Percentiles rank a stretch among this genome's conserved stretches.
These are phyloP conservation scores for Dryadomyces sulphureus DNA, from an alignment of 2,329 filamentous ascomycete species.

Conservation along the genomic window DNA sequence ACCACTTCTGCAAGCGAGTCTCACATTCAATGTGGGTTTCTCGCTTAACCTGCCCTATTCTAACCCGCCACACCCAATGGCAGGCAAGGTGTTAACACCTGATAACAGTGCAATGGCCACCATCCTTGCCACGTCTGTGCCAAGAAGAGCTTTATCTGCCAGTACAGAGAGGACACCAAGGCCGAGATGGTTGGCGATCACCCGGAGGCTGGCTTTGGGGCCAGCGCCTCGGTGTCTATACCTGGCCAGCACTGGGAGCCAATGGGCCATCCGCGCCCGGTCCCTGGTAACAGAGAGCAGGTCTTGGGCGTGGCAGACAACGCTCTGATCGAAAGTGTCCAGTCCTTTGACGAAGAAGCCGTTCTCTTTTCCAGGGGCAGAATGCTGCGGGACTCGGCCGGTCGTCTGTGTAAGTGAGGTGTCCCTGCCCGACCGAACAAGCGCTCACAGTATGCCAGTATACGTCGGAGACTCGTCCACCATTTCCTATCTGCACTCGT, in stretches of 20 bases:
- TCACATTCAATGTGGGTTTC: neutral
- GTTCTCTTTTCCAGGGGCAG: constrained; percentile 37
- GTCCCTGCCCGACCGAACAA: neutral
- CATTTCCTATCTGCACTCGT: constrained; percentile 43
- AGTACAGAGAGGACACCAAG: constrained; percentile 21
- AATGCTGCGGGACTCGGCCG: constrained; percentile 45
- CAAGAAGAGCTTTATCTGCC: constrained; percentile 32
- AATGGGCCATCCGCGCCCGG: neutral
- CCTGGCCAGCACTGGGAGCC: too few species aligned
- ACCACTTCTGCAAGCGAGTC: neutral
- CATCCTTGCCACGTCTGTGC: constrained; percentile 43
- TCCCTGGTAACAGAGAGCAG: too few species aligned
- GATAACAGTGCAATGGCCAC: constrained; percentile 39
- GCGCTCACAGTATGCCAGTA: constrained; percentile 20
- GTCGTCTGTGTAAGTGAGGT: constrained; percentile 33
- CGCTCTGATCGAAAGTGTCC: too few species aligned
- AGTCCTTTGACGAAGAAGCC: constrained; percentile 34
- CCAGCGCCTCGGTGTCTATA: too few species aligned
- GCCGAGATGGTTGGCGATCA: neutral
- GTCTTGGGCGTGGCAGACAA: too few species aligned
- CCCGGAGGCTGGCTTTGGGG: too few species aligned
- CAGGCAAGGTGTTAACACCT: neutral
- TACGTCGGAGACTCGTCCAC: constrained; percentile 51
- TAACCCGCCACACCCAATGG: neutral
- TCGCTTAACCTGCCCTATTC: neutral